These are phyloP conservation scores for Veloboletus limbatus DNA, from an alignment of 1,284 basidiomycete genomes.

Conservation along the genomic window DNA sequence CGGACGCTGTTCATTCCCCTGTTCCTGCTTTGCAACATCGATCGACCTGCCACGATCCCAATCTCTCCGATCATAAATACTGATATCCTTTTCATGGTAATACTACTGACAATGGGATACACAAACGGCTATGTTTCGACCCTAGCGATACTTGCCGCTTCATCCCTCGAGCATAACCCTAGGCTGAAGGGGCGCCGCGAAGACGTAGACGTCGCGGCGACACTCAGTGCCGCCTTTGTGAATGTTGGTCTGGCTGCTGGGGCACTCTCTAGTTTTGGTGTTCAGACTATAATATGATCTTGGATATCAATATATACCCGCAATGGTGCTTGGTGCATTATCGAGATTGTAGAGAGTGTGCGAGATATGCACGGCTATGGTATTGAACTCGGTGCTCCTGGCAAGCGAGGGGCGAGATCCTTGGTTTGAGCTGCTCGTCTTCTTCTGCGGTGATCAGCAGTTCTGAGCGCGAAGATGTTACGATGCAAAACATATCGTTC, in stretches of 20 bases:
- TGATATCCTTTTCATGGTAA: constrained; percentile 70
- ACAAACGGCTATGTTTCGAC: constrained; percentile 77
- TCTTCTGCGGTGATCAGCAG: constrained; percentile 53
- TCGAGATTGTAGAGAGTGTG: no score
- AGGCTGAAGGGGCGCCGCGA: constrained; percentile 58
- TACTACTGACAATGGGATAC: constrained; percentile 70
- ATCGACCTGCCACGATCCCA: constrained; percentile 35
- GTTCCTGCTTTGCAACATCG: constrained; percentile 82
- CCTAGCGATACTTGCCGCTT: constrained; percentile 68
- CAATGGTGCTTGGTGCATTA: not conserved
- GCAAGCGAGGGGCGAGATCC: constrained; percentile 55
- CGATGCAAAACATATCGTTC: constrained; percentile 58
- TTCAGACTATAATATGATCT: constrained; percentile 61
- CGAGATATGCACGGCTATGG: constrained; percentile 2
- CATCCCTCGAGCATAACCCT: constrained; percentile 71
- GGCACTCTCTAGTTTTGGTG: constrained; percentile 75
- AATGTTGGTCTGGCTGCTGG: constrained; percentile 75
- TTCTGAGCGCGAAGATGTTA: constrained; percentile 60
- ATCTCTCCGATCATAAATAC: constrained; percentile 60
- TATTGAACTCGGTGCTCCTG: constrained; percentile 42
- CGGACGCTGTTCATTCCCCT: constrained; percentile 81
- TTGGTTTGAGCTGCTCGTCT: constrained; percentile 55
- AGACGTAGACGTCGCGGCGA: constrained; percentile 82
- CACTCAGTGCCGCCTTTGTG: constrained; percentile 74
- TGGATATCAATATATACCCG: constrained; percentile 37